Percentiles rank a stretch among this genome's conserved stretches.
These are phyloP conservation scores for Calonectria pauciramosa DNA, from an alignment of 2,329 filamentous ascomycete genomes.

Conservation along the genomic window DNA sequence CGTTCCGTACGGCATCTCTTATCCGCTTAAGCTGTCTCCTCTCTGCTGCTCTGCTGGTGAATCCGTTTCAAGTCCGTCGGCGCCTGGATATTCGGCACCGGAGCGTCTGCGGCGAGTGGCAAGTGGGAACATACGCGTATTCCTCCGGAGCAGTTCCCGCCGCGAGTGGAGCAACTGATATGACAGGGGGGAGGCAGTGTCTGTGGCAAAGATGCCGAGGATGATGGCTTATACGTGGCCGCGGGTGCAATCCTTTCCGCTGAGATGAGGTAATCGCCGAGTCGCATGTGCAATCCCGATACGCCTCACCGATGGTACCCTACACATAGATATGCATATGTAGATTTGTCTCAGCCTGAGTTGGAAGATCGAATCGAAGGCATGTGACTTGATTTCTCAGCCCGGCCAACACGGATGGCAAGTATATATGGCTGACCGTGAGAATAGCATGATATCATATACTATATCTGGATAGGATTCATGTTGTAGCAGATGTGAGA, in stretches of 20 bases:
- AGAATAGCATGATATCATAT: neutral
- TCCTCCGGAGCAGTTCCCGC: constrained; percentile 1
- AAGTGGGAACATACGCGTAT: constrained; percentile 1
- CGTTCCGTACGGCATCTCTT: constrained; percentile 26
- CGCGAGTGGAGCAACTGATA: neutral
- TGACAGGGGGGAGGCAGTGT: neutral
- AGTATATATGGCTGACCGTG: neutral
- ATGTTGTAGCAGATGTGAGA: neutral
- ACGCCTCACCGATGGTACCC: neutral
- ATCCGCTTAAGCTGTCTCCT: constrained; percentile 12
- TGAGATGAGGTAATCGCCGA: constrained; percentile 11
- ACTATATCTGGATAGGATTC: neutral
- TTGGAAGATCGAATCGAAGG: neutral
- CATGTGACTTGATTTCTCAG: neutral
- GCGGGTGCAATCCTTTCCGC: neutral
- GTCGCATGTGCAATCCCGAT: neutral
- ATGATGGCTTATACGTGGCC: neutral
- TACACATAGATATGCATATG: neutral
- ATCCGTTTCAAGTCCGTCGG: constrained; percentile 26
- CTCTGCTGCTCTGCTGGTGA: neutral
- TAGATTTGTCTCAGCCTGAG: neutral
- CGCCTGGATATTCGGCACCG: constrained; percentile 8
- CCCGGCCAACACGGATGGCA: neutral
- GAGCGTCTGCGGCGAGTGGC: neutral
- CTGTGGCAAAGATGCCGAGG: neutral